Evolutionary conservation across 768 basidiomycete species (phyloP), one percentile per base, ranked within the genome.

Genomic region (Psilocybe sp.): DNA sequence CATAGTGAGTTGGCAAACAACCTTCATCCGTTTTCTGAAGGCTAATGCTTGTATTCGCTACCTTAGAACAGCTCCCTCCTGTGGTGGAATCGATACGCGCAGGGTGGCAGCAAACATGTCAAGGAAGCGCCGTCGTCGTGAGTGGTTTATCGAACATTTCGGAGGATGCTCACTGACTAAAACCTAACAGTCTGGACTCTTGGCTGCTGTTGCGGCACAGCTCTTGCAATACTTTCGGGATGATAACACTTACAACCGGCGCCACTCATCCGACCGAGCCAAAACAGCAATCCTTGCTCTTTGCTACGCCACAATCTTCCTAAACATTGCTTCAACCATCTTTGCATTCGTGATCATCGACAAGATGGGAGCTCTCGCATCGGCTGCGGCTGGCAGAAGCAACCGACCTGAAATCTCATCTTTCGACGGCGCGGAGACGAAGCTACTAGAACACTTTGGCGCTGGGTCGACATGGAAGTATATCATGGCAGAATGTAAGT

Each of bases 311-410:
- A 35, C 53, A 11, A 14, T 57, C n/a, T 50, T 57, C 39, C 39
- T 57, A 38, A 57, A 49, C 44, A 47, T 54, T 8, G 52, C 36
- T 5, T 49, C 56, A 12, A 47, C 50, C 5, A 44, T 57, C 23
- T 46, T 37, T 31, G 44, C 52, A 6, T 57, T 57, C 36, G 45
- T 57, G 10, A 35, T 57, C 19, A 54, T 51, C 28, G 55, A 57
- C 33, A 50, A 50, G 32, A 34, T 54, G 36, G 52, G 52, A 4
- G 34, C 28, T 16, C 23, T 47, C 5, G 32, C 23, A 16, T 19
- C 18, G 15, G 13, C 20, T 10, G 31, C 38, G 37, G 23, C 31
- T 44, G 39, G 49, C 6, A 36, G 14, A 16, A 36, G 15, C 31
- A 40, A 9, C 35, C 15, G 20, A 13, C 31, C 40, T 13, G 5